Base-by-base conservation (phyloP, 345 rosid species). In the Salix purpurea region DNA sequence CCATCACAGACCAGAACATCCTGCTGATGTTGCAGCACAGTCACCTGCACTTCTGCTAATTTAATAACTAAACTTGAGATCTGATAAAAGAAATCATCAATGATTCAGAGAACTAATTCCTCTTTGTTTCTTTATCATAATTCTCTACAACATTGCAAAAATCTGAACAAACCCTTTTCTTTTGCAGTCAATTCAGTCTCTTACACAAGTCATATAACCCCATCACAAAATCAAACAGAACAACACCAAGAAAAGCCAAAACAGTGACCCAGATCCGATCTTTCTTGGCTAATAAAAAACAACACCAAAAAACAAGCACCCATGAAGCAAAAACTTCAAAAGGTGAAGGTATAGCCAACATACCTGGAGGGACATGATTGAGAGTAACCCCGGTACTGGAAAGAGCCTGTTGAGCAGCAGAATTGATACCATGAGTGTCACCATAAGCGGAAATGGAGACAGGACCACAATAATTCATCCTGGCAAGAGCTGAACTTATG, bases 311-410 rank as follows among this genome's bases (percentile, higher is more conserved):
- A 7, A 30, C 40, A 74, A n/a, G 2, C 42, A 69, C 39, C n/a
- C 28, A 30, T 23, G 19, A 15, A 60, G 8, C 42, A 65, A 58
- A 28, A 15, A 14, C 50, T 26, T 3, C 28, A n/a, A 69, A 14
- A 39, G 19, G 39, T 12, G 2, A 3, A 16, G 46, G 8, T 4
- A 10, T 42, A 28, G 18, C 2, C 3, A 1, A 0, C 12, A 46
- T 61, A 92, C 98, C 98, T 30, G 97, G 91, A 34, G 98, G 97
- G 66, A 94, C 95, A 67, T 94, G 98, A 78, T 94, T 88, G 74
- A 92, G 94, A 0, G 95, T 86, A 76, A 94, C 89, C 77, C 98
- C 98, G 66, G 98, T 92, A 79, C 93, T 89, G 23, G 94, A 90
- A 16, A 94, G 94, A 40, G 98, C 97, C 9, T 89, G 92, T 69